Evolutionary conservation across 257 asterid species (phyloP).

Genomic region (Solanum neorickii): DNA sequence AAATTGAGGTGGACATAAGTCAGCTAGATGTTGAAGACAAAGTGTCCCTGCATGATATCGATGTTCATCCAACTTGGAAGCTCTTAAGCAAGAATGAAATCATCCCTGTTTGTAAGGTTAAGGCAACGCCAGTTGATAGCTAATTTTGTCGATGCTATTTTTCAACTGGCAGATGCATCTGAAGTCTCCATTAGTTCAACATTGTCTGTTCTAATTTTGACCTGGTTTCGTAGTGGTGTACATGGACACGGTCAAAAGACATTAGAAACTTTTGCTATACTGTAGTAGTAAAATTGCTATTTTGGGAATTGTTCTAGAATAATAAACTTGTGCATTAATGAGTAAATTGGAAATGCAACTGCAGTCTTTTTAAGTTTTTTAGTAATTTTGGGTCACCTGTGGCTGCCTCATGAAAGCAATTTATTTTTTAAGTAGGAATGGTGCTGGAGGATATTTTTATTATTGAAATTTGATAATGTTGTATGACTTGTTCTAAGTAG

Average conservation of each 20-base stretch:
- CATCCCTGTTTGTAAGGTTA: conserved; percentile 78
- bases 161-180: background rate
- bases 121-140: conserved; percentile 19
- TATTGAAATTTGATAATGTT: background rate
- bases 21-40: conserved; percentile 74
- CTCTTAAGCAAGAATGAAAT: conserved; percentile 66
- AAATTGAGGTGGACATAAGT: conserved; percentile 81
- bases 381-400: background rate
- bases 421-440: background rate
- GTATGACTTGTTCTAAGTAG: background rate
- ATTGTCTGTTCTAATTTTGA: background rate
- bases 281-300: background rate
- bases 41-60: conserved; percentile 40
- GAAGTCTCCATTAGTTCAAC: background rate
- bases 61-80: conserved; percentile 70
- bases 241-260: background rate
- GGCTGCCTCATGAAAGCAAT: background rate
- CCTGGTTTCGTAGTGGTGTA: background rate
- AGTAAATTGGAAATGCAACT: background rate
- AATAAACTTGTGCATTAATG: background rate
- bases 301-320: background rate
- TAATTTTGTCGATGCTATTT: background rate
- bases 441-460: background rate
- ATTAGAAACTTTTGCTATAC: background rate
- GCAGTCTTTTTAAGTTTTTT: background rate